Percentiles rank a stretch among this genome's conserved stretches.
These are phyloP conservation scores for Rhizophora apiculata DNA, from an alignment of 345 rosid species.

Conservation along the genomic window DNA sequence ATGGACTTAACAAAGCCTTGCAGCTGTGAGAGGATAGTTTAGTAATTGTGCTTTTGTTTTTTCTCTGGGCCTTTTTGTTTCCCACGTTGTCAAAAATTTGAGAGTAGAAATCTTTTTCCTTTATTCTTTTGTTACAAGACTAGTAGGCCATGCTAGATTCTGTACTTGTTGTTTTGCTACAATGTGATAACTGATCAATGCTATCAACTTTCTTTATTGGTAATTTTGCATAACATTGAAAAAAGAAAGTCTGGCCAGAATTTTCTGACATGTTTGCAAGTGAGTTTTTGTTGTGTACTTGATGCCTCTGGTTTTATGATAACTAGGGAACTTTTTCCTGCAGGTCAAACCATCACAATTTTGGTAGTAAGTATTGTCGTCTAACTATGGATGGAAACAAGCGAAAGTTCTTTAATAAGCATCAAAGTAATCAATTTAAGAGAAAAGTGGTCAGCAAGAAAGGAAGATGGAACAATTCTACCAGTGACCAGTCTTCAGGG, in stretches of 20 bases:
- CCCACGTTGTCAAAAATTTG: too few relatives aligned
- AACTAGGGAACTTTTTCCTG: neutral
- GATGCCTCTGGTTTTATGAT: constrained; percentile 7
- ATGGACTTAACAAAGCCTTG: too few relatives aligned
- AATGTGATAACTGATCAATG: too few relatives aligned
- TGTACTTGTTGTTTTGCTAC: too few relatives aligned
- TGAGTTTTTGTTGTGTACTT: neutral
- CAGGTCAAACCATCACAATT: constrained; percentile 1
- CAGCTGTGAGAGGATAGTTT: too few relatives aligned
- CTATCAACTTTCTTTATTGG: neutral
- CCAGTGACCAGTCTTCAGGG: constrained; percentile 30
- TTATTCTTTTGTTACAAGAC: too few relatives aligned
- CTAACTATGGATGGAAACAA: constrained; percentile 42
- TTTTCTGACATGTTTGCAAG: neutral
- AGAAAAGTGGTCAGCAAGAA: constrained; percentile 37
- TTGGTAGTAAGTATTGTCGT: constrained; percentile 5
- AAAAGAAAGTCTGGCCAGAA: neutral
- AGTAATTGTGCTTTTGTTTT: too few relatives aligned
- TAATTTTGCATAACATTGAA: neutral
- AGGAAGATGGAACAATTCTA: constrained; percentile 32
- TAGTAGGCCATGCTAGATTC: too few relatives aligned
- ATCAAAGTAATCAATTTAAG: constrained; percentile 35
- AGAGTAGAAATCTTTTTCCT: too few relatives aligned
- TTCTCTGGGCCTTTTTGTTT: too few relatives aligned
- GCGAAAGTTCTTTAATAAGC: constrained; percentile 41